phyloP scores from a whole-genome alignment of 768 basidiomycete genomes.

The Albatrellus ellisii region DNA sequence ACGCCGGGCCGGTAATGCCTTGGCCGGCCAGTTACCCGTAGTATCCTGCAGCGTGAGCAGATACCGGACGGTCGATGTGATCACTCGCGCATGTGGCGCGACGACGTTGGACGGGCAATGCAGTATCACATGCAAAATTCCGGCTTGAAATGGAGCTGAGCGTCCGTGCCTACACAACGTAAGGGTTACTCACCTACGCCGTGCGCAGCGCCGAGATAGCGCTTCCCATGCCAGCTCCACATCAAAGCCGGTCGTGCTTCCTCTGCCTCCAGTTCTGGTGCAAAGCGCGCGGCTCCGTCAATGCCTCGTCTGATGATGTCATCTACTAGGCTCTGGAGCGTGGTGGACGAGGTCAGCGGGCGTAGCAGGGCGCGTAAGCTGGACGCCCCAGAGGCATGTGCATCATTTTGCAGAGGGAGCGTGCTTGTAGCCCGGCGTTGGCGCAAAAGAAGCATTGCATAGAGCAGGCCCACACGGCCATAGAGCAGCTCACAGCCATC shows the following conservation, averaged over 20 bases:
- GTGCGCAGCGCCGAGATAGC: slow-evolving; percentile 45
- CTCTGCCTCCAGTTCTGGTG: slow-evolving; percentile 16
- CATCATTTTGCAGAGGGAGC: slow-evolving; percentile 3
- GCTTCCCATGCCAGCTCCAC: slow-evolving; percentile 48
- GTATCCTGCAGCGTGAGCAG: slow-evolving; percentile 30
- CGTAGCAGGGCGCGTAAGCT: slow-evolving; percentile 10
- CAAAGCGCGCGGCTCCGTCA: slow-evolving; percentile 25
- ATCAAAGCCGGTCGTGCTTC: slow-evolving; percentile 30
- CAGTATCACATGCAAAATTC: slow-evolving; percentile 39
- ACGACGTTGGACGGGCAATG: slow-evolving; percentile 27
- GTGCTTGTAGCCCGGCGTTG: slow-evolving; percentile 5
- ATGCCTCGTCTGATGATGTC: slow-evolving; percentile 34
- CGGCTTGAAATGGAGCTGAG: slow-evolving; percentile 22
- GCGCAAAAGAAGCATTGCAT: slow-evolving; percentile 36
- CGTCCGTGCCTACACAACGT: too few relatives aligned
- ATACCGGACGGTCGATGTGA: slow-evolving; percentile 35
- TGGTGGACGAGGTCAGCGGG: slow-evolving; percentile 23
- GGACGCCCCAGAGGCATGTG: too few relatives aligned
- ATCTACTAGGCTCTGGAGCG: slow-evolving; percentile 25
- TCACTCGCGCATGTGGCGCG: slow-evolving; percentile 24
- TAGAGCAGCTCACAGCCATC: slow-evolving; percentile 46
- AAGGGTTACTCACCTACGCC: slow-evolving; percentile 41
- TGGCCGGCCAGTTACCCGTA: slow-evolving; percentile 40
- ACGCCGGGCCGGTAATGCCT: slow-evolving; percentile 16
- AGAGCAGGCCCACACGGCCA: slow-evolving; percentile 44